Conservation (phyloP, 2,329 filamentous ascomycete genomes). For the Neofusicoccum kwambonambiense region DNA sequence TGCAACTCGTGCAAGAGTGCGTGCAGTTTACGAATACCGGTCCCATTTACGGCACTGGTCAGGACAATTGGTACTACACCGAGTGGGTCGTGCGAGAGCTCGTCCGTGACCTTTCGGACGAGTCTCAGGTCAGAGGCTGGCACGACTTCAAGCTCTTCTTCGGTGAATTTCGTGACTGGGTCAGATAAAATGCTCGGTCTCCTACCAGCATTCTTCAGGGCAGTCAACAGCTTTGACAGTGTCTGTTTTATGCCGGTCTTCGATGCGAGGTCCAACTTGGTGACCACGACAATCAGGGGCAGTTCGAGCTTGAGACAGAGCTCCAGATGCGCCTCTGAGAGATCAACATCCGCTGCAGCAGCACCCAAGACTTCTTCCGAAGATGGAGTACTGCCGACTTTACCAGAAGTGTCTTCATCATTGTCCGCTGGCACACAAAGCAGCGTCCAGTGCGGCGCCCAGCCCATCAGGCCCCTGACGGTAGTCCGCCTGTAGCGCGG, state of each 20-base stretch:
- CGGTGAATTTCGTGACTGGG: conserved; percentile 28
- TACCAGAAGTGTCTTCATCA: conserved; percentile 49
- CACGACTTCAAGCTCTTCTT: conserved; percentile 57
- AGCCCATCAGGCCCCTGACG: conserved; percentile 85
- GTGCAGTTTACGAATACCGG: conserved; percentile 77
- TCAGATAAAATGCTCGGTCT: conserved; percentile 66
- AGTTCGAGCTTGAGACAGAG: conserved; percentile 78
- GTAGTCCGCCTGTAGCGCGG: conserved; percentile 87
- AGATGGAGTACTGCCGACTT: conserved; percentile 47
- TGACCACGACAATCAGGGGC: conserved; percentile 79
- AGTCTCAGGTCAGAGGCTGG: conserved; percentile 54
- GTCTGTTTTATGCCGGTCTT: conserved; percentile 68
- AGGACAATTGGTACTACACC: conserved; percentile 77
- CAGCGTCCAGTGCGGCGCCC: conserved; percentile 91
- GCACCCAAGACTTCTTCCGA: conserved; percentile 53
- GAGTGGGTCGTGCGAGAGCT: conserved; percentile 45
- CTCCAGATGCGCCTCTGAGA: conserved; percentile 77
- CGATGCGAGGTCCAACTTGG: conserved; percentile 85
- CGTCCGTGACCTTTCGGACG: conserved; percentile 41
- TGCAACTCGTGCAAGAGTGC: conserved; percentile 76
- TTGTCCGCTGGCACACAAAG: conserved; percentile 84
- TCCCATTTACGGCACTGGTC: conserved; percentile 82
- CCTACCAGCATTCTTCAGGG: conserved; percentile 72
- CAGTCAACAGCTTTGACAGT: conserved; percentile 70
- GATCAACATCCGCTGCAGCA: conserved; percentile 61